phyloP scores from a whole-genome alignment of 202 grass and related monocot species.

The Tripidium arundinaceum region DNA sequence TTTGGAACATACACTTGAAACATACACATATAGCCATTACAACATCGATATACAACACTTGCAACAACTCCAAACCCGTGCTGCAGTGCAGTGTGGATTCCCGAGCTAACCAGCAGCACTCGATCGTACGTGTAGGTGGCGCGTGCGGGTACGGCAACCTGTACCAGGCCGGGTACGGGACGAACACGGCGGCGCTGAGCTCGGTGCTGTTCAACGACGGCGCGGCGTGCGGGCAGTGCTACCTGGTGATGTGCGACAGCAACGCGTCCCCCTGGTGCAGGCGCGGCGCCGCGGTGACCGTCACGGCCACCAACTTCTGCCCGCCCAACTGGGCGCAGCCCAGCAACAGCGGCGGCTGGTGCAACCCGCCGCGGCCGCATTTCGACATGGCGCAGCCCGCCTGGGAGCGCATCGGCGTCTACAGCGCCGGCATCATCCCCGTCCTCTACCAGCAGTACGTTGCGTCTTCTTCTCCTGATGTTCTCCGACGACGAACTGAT shows the following conservation, averaged over 20 bases:
- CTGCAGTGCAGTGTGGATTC: no score
- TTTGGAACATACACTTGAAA: no score
- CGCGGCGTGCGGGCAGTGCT: constrained; percentile 61
- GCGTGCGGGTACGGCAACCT: constrained; percentile 62
- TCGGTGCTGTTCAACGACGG: constrained; percentile 51
- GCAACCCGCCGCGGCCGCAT: constrained; percentile 73
- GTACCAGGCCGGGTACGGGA: constrained; percentile 45
- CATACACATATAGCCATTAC: no score
- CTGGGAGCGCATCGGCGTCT: constrained; percentile 60
- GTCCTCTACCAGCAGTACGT: constrained; percentile 43
- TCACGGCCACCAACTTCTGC: constrained; percentile 58
- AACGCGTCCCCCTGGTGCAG: constrained; percentile 19
- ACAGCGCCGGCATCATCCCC: constrained; percentile 51
- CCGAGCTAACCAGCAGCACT: no score
- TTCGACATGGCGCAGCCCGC: constrained; percentile 89
- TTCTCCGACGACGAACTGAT: not conserved
- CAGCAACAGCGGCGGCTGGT: constrained; percentile 64
- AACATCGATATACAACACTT: no score
- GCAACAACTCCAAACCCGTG: no score
- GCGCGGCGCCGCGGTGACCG: constrained; percentile 33
- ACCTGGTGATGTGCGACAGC: constrained; percentile 40
- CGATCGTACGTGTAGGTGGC: constrained; percentile 11
- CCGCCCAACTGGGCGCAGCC: constrained; percentile 59
- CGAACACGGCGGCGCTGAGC: constrained; percentile 55
- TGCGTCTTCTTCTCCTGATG: not conserved